Evolutionary conservation across 129 eudicot species (phyloP).

Genomic region (Centella asiatica): DNA sequence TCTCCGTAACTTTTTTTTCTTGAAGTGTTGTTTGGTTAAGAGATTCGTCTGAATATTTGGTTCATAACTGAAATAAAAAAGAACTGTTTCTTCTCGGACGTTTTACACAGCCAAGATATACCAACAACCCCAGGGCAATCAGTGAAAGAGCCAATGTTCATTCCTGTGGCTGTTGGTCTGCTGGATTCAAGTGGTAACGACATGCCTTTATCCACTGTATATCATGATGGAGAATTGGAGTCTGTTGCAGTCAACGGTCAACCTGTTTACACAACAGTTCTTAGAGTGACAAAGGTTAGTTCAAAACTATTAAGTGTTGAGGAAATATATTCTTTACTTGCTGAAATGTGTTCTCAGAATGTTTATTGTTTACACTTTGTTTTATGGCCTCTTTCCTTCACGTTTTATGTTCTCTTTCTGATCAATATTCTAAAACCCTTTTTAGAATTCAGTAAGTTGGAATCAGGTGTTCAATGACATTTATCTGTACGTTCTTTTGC

Average conservation of each 20-base stretch:
- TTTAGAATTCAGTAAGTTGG: too few species aligned
- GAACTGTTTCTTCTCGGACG: neutral
- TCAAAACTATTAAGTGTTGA: neutral
- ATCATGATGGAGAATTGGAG: slow-evolving; percentile 67
- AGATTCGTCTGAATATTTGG: too few species aligned
- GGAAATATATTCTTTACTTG: neutral
- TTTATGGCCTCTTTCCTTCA: too few species aligned
- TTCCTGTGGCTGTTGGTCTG: slow-evolving; percentile 81
- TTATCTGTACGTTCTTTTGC: too few species aligned
- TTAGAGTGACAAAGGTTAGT: slow-evolving; percentile 83
- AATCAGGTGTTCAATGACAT: too few species aligned
- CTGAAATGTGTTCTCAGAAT: neutral
- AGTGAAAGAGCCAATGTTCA: slow-evolving; percentile 85
- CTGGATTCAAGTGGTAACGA: slow-evolving; percentile 87
- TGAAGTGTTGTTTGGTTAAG: too few species aligned
- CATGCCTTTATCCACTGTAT: slow-evolving; percentile 62
- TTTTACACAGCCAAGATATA: slow-evolving; percentile 62
- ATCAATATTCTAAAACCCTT: too few species aligned
- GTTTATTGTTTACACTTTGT: too few species aligned
- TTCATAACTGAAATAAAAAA: too few species aligned
- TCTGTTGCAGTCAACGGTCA: slow-evolving; percentile 32
- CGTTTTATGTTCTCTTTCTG: too few species aligned
- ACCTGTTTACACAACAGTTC: slow-evolving; percentile 59
- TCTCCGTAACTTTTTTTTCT: too few species aligned
- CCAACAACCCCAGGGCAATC: slow-evolving; percentile 96